Percentiles rank a stretch among this genome's conserved stretches.
These are phyloP conservation scores for Dendrobium officinale DNA, from an alignment of 106 monocot genomes.

Conservation along the genomic window DNA sequence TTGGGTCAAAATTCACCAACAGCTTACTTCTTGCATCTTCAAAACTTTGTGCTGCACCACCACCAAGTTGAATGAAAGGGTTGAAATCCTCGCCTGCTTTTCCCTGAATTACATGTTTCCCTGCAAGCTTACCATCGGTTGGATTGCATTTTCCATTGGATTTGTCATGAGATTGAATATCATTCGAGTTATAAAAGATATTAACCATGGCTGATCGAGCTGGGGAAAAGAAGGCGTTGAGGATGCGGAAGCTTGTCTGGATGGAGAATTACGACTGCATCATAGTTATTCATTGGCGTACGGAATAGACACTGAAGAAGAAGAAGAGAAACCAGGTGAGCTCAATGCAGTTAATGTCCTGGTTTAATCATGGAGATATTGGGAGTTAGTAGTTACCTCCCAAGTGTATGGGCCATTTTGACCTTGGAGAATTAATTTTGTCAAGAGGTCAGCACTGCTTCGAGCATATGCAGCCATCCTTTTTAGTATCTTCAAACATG, in stretches of 20 bases:
- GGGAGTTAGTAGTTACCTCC: conserved; percentile 47
- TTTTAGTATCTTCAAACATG: conserved; percentile 56
- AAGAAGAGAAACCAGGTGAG: background rate
- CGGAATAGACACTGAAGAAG: conserved; percentile 61
- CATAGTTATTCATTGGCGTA: conserved; percentile 85
- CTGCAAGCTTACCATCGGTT: conserved; percentile 15
- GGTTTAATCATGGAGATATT: background rate
- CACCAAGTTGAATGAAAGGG: conserved; percentile 28
- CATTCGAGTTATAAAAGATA: background rate
- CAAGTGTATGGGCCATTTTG: conserved; percentile 54
- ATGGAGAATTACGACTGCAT: conserved; percentile 83
- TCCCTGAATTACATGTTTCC: conserved; percentile 62
- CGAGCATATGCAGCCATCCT: conserved; percentile 70
- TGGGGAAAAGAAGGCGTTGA: conserved; percentile 66
- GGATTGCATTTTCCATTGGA: background rate
- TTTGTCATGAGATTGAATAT: background rate
- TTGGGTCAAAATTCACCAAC: conserved; percentile 87
- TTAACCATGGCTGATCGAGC: conserved; percentile 47
- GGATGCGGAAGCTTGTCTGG: conserved; percentile 64
- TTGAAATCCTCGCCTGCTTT: conserved; percentile 68
- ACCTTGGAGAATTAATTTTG: conserved; percentile 52
- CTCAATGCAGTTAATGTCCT: background rate
- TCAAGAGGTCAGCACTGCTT: conserved; percentile 77
- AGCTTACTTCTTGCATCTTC: conserved; percentile 57
- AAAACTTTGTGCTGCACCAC: conserved; percentile 17